A percentile compares a stretch with the other conserved stretches of the same genome.
Evolutionary conservation across 1,284 basidiomycete species (phyloP).

Genomic region (Anthracocystis walkeri): DNA sequence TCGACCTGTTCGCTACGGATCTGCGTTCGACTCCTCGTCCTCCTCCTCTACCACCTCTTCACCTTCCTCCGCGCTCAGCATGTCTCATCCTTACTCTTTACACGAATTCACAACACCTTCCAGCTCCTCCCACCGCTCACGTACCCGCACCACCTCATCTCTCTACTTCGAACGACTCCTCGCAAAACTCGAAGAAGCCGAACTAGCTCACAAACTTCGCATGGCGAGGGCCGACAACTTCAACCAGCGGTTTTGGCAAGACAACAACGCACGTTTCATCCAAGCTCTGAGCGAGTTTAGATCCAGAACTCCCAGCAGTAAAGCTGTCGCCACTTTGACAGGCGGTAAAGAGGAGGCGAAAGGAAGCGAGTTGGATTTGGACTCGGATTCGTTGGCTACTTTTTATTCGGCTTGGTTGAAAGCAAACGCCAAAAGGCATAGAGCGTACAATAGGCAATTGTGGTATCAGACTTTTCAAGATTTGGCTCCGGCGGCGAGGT

Average conservation of each 20-base stretch:
- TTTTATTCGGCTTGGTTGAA: slow-evolving; percentile 67
- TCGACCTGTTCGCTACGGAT: slow-evolving; percentile 63
- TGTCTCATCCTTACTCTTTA: slow-evolving; percentile 64
- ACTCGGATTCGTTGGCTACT: slow-evolving; percentile 51
- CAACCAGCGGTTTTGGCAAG: slow-evolving; percentile 68
- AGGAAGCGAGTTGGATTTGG: slow-evolving; percentile 35
- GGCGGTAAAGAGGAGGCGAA: neutral
- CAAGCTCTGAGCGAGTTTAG: slow-evolving; percentile 52
- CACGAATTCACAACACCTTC: slow-evolving; percentile 55
- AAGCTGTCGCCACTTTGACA: slow-evolving; percentile 27
- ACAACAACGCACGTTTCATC: slow-evolving; percentile 65
- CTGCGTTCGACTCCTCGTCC: slow-evolving; percentile 40
- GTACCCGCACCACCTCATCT: slow-evolving; percentile 19
- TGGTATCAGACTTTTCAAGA: slow-evolving; percentile 58
- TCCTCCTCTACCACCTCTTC: slow-evolving; percentile 5
- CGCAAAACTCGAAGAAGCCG: slow-evolving; percentile 57
- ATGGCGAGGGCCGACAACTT: slow-evolving; percentile 59
- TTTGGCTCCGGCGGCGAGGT: slow-evolving; percentile 45
- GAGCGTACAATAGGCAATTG: slow-evolving; percentile 63
- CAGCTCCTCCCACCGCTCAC: slow-evolving; percentile 11
- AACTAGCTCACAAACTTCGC: slow-evolving; percentile 58
- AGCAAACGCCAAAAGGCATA: slow-evolving; percentile 55
- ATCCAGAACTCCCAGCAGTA: slow-evolving; percentile 33
- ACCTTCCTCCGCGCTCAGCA: slow-evolving; percentile 20
- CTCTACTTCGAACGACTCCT: slow-evolving; percentile 52